Evolutionary conservation across 352 stramenopile genomes (phyloP), one percentile per base, ranked within the genome.

Genomic region (Phytophthora podocarpi): DNA sequence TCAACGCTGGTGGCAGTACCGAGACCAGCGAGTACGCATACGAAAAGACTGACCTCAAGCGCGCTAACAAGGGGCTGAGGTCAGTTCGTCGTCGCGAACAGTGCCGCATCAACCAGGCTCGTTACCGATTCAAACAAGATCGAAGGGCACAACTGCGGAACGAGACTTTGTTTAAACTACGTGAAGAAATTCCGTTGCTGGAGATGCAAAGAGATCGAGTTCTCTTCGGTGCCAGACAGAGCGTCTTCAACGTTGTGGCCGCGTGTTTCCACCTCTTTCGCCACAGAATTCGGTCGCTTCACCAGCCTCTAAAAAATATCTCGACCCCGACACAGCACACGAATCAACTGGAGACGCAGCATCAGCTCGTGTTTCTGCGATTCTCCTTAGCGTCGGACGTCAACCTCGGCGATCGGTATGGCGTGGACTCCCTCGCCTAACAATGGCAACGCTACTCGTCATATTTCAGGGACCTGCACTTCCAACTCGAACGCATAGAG

Each of bases 381-480:
- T 51, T 34, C 7, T 37, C 39, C 1, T 56, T 80, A 34, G n/a
- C 36, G 2, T n/a, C 49, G 4, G 26, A 72, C 16, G 41, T 77
- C 0, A 32, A 8, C 7, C 24, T 74, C 5, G 64, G 58, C 0
- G 45, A 57, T 6, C 31, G 55, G 1, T 12, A 39, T 11, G 69
- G 64, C 0, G 12, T 58, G 3, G 31, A 71, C 4, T 26, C 28
- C 12, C 10, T 67, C 5, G 24, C 62, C 3, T 41, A 72, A 10
- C 59, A 75, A 32, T 64, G 60, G 55, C 43, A 43, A 27, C 42
- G 59, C 10, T 72, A 65, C 30, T 66, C 64, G 20, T 23, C 37
- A 11, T 64, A 46, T n/a, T 70, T 69, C 31, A 46, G 58, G 18
- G 63, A 65, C 43, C 24, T 78, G 6, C 41, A 66, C 20, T 67